Evolutionary conservation across 768 basidiomycete genomes (phyloP).

Genomic region (Leucocoprinus sp.): DNA sequence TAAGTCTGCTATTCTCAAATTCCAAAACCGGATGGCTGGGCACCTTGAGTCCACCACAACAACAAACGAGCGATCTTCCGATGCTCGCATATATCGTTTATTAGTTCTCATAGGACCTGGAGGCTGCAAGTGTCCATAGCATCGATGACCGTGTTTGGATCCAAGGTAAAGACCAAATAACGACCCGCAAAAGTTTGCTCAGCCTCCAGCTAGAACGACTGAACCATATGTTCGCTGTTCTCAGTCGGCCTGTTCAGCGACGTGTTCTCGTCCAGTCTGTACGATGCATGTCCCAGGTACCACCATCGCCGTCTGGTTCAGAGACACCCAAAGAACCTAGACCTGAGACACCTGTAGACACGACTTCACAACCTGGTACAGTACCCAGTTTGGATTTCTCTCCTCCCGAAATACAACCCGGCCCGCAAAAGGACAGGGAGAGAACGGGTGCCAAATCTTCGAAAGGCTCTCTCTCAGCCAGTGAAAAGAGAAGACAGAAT

Average conservation of each 20-base stretch:
- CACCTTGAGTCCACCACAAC: no score
- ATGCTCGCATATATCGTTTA: no score
- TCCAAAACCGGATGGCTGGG: no score
- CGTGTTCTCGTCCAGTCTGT: slow-evolving; percentile 23
- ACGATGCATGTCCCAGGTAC: slow-evolving; percentile 28
- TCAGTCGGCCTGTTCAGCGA: slow-evolving; percentile 27
- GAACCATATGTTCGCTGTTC: slow-evolving; percentile 22
- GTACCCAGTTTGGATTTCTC: slow-evolving; percentile 60
- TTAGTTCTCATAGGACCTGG: no score
- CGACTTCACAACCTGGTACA: slow-evolving; percentile 14
- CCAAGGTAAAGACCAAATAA: slow-evolving; percentile 1
- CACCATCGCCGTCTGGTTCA: slow-evolving; percentile 15
- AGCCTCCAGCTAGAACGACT: slow-evolving; percentile 5
- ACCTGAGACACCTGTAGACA: no score
- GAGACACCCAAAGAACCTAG: slow-evolving; percentile 16
- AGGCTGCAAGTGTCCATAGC: not conserved
- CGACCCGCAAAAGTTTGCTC: slow-evolving; percentile 6
- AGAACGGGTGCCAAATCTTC: slow-evolving; percentile 74
- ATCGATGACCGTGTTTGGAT: slow-evolving; percentile 1
- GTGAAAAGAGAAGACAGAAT: slow-evolving; percentile 60
- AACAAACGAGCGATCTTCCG: no score
- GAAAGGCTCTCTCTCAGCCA: slow-evolving; percentile 69
- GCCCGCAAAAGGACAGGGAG: slow-evolving; percentile 21
- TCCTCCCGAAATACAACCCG: slow-evolving; percentile 38
- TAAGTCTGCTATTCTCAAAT: no score